Evolutionary conservation across 192 early-diverging fungal genomes (phyloP), one percentile per base, ranked within the genome.

Genomic region (Bifiguratus adelaidae): DNA sequence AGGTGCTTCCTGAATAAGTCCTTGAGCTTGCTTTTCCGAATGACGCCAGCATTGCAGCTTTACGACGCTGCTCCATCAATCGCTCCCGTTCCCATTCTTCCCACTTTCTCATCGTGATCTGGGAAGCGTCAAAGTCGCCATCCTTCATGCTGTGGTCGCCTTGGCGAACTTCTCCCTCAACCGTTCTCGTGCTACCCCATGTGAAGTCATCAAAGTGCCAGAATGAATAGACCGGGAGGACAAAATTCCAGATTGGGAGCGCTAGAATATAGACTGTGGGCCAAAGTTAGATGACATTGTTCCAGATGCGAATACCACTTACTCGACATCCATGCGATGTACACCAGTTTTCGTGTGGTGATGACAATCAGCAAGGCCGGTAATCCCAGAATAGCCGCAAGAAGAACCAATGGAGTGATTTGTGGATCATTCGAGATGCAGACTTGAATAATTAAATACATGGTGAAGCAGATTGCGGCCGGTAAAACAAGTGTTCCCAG

Each of bases 161-260:
- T 23, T 70, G 70, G 37, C 68, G 71, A 48, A 59, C 67, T 32
- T 78, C 77, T 35, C 80, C 80, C 18, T 65, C 59, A 5, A 84
- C 77, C 52, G 72, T 78, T 21, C 82, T 73, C 29, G 82, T 84
- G 30, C 74, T 69, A 11, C 81, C 83, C 81, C 83, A 88, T 33
- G 73, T 75, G 47, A 90, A 90, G 50, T 90, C 86, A 55, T 86
- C 83, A 69, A 89, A 89, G 63, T 89, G 82, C 86, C 87, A 89
- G 65, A 85, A 90, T 11, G 87, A 77, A 56, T 94, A 94, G 0
- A 78, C 34, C 1, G 91, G 91, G 22, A 94, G 71, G 30, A 94
- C 50, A 50, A 94, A 77, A 55, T 94, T 89, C 91, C 91, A 94
- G 7, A 94, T 50, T 7, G 91, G 91, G 28, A 92, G 63, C 4